These are phyloP conservation scores for Pythium chondricola DNA, from an alignment of 352 stramenopile genomes.

Conservation along the genomic window DNA sequence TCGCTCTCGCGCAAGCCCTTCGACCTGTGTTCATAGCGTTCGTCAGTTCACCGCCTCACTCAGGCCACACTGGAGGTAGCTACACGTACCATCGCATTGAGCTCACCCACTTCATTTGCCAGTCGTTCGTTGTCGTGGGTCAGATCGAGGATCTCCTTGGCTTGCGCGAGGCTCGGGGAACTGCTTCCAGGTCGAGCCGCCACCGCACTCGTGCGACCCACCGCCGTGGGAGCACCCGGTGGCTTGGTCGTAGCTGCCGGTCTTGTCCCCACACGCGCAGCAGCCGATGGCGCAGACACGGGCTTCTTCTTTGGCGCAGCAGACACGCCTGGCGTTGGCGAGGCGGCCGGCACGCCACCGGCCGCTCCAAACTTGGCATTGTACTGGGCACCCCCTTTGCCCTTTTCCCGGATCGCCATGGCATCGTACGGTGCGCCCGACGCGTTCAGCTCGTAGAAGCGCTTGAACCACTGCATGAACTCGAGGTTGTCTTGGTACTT, in stretches of 20 bases:
- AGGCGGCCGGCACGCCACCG: conserved; percentile 16
- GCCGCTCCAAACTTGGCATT: conserved; percentile 57
- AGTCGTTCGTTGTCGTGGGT: conserved; percentile 56
- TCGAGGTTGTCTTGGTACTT: conserved; percentile 99
- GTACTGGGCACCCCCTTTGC: conserved; percentile 90
- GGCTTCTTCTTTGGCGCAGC: conserved; percentile 39
- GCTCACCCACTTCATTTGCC: conserved; percentile 71
- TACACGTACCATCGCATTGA: conserved; percentile 65
- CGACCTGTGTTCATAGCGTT: conserved; percentile 62
- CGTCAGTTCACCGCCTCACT: no score
- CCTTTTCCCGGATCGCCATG: conserved; percentile 85
- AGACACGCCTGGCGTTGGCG: conserved; percentile 17
- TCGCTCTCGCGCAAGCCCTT: conserved; percentile 91
- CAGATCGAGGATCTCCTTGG: conserved; percentile 76
- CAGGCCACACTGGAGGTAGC: no score
- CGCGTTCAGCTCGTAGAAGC: conserved; percentile 90
- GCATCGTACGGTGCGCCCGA: conserved; percentile 91
- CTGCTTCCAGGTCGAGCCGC: conserved; percentile 8
- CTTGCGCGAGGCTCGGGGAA: conserved; percentile 32
- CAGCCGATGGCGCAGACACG: conserved; percentile 12
- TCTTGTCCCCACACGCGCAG: conserved; percentile 19
- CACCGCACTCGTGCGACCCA: conserved; percentile 18
- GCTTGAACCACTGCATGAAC: conserved; percentile 99
- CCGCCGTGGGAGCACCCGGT: conserved; percentile 31
- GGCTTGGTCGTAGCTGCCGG: conserved; percentile 23